Evolutionary conservation across 2,329 filamentous ascomycete genomes (phyloP).

Genomic region (Aspergillus amoenus): DNA sequence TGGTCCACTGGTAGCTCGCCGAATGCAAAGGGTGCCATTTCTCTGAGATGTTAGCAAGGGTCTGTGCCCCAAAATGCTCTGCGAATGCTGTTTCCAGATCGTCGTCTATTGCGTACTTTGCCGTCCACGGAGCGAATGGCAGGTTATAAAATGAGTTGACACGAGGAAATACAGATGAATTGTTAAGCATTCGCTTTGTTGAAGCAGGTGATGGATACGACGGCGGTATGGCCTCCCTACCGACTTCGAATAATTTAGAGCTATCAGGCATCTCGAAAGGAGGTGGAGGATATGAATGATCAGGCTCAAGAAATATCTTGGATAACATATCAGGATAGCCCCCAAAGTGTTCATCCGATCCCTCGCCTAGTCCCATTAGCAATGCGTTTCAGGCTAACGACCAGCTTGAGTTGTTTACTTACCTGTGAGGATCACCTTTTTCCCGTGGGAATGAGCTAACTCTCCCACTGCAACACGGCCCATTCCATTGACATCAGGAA

Average conservation of each 20-base stretch:
- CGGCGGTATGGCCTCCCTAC: background rate
- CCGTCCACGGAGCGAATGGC: constrained; percentile 38
- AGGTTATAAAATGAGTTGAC: constrained; percentile 37
- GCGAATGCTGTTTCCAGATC: constrained; percentile 18
- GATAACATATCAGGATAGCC: constrained; percentile 51
- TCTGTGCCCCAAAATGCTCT: constrained; percentile 9
- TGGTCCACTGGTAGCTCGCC: constrained; percentile 15
- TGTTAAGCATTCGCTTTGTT: constrained; percentile 39
- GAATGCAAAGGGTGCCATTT: constrained; percentile 43
- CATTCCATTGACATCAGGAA: constrained; percentile 54
- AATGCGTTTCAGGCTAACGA: background rate
- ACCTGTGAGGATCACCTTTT: constrained; percentile 56
- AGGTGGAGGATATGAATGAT: constrained; percentile 38
- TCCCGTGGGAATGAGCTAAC: constrained; percentile 45
- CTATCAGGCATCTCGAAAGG: constrained; percentile 14
- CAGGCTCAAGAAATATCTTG: constrained; percentile 52
- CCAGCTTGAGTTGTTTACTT: background rate
- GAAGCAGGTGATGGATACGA: constrained; percentile 18
- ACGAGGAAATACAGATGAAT: constrained; percentile 36
- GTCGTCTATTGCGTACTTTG: background rate
- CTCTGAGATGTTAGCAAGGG: constrained; percentile 6
- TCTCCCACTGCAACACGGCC: constrained; percentile 53
- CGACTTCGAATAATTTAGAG: constrained; percentile 4
- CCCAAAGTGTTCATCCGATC: constrained; percentile 55
- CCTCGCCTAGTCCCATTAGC: constrained; percentile 39